Evolutionary conservation across 2,329 filamentous ascomycete species (phyloP).

Genomic region (Aspergillus texensis): DNA sequence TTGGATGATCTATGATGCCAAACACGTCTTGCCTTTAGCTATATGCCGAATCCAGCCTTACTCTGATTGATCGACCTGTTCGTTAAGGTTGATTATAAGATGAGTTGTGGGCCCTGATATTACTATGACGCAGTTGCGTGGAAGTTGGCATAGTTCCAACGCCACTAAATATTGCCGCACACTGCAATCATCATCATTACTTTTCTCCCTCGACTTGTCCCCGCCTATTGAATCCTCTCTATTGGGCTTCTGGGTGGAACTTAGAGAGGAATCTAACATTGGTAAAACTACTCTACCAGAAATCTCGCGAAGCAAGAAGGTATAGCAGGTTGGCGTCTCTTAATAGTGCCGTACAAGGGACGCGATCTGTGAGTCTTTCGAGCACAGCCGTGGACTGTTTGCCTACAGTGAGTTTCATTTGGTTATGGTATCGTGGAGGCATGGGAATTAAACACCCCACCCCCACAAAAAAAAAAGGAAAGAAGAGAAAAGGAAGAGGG

Average conservation of each 20-base stretch:
- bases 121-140: not conserved
- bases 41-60: not conserved
- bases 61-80: not conserved
- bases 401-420: not conserved
- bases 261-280: constrained; percentile 39
- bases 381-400: not conserved
- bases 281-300: constrained; percentile 32
- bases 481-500: too few species aligned
- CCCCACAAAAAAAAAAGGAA: too few species aligned
- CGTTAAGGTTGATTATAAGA: not conserved
- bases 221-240: not conserved
- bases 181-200: constrained; percentile 3
- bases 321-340: constrained; percentile 5
- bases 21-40: not conserved
- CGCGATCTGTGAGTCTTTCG: not conserved
- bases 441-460: not conserved
- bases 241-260: constrained; percentile 27
- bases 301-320: constrained; percentile 17
- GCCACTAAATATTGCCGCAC: not conserved
- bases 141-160: not conserved
- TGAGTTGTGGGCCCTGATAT: not conserved
- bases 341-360: not conserved
- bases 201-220: constrained; percentile 7
- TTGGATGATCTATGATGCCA: constrained; percentile 3
- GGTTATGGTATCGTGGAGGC: not conserved